These are phyloP conservation scores for Ceratobasidium sp. DNA, from an alignment of 1,284 basidiomycete species.

Conservation along the genomic window DNA sequence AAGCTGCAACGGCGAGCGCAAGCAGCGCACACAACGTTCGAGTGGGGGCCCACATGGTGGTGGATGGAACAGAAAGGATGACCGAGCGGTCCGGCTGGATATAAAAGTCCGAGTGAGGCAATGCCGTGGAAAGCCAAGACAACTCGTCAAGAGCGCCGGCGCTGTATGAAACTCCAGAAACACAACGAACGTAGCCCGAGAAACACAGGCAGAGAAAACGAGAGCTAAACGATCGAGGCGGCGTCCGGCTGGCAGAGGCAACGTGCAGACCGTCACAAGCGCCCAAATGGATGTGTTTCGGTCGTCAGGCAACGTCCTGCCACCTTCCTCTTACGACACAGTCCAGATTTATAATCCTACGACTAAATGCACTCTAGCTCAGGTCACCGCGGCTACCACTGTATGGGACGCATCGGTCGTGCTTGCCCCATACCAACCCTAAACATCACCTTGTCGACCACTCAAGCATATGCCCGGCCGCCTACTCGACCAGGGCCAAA, in stretches of 20 bases:
- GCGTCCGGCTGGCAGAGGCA: background rate
- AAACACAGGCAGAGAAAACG: background rate
- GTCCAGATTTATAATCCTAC: background rate
- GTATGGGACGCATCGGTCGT: too few relatives aligned
- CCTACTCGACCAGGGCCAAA: too few relatives aligned
- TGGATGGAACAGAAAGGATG: constrained; percentile 7
- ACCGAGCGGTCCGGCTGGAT: background rate
- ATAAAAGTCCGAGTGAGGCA: constrained; percentile 29
- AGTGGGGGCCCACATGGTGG: background rate
- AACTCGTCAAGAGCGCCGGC: constrained; percentile 32
- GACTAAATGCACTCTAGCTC: background rate
- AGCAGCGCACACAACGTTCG: constrained; percentile 5
- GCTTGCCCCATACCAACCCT: too few relatives aligned
- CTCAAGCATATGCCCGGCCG: too few relatives aligned
- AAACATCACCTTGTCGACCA: too few relatives aligned
- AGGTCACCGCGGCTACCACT: background rate
- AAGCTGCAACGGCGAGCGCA: background rate
- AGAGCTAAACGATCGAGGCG: background rate
- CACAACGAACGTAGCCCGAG: background rate
- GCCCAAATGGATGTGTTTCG: background rate
- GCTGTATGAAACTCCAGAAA: background rate
- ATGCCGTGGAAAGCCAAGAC: constrained; percentile 37
- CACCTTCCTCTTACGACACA: constrained; percentile 22
- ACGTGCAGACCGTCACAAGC: background rate
- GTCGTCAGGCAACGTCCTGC: constrained; percentile 19